phyloP scores from a whole-genome alignment of 2,329 filamentous ascomycete species.

The Rachicladosporium sp. region DNA sequence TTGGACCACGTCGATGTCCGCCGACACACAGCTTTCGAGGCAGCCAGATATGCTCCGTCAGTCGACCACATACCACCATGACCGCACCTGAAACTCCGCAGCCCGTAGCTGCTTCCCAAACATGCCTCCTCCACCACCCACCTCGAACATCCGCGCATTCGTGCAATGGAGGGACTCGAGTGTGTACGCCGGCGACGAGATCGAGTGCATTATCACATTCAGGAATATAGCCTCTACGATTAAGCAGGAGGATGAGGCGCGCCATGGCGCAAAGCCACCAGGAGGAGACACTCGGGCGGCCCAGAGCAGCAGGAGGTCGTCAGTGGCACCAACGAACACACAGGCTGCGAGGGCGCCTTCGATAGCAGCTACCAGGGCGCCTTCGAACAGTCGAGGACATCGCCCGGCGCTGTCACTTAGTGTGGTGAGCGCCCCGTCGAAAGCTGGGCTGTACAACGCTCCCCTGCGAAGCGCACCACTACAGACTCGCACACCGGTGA shows the following conservation, averaged over 20 bases:
- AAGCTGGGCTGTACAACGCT: conserved; percentile 12
- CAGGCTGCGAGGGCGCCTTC: conserved; percentile 8
- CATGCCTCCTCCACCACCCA: conserved; percentile 5
- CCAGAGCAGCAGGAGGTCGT: conserved; percentile 4
- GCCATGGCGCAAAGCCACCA: background rate
- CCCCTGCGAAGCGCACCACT: conserved; percentile 13
- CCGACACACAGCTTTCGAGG: too few relatives aligned
- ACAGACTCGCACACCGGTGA: conserved; percentile 17
- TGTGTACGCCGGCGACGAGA: conserved; percentile 90
- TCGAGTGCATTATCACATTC: conserved; percentile 93
- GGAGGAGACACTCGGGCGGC: too few relatives aligned
- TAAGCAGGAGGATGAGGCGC: conserved; percentile 7
- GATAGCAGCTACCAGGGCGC: conserved; percentile 3
- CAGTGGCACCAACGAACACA: conserved; percentile 2
- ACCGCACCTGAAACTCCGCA: too few relatives aligned
- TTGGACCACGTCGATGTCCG: too few relatives aligned
- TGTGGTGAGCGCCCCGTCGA: conserved; percentile 23
- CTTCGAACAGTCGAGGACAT: conserved; percentile 37
- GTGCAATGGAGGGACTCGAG: conserved; percentile 89
- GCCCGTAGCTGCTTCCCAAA: background rate
- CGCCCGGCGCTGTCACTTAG: conserved; percentile 54
- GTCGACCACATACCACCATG: too few relatives aligned
- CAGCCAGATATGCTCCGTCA: too few relatives aligned
- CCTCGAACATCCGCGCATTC: conserved; percentile 81
- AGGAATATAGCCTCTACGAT: conserved; percentile 54